Evolutionary conservation across 306 rosid species (phyloP), one percentile per base, ranked within the genome.

Genomic region (Bauhinia variegata): DNA sequence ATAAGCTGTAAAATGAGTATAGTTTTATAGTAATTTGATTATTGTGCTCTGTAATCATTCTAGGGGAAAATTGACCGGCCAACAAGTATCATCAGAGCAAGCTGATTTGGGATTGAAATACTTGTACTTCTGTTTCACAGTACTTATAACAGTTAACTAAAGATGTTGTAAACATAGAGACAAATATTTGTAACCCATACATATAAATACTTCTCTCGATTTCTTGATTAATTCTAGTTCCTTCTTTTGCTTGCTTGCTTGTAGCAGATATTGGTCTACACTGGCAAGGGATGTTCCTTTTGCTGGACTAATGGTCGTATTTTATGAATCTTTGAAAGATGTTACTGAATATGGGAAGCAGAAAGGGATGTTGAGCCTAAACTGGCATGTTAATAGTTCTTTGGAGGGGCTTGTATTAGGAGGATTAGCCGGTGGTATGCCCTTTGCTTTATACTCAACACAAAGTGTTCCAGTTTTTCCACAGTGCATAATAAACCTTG

Each of bases 201-300:
- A 5, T 44, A 13, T 18, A 11, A 10, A 11, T 38, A 4, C 6
- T 23, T 42, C 38, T 18, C 79, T 57, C 49, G 9, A 18, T 53
- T 71, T 67, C 44, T 50, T 68, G 50, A 50, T 44, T 54, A 54
- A 16, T 41, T 63, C 42, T 67, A 59, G 58, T 47, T 39, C 62
- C 62, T 36, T 68, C 32, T 43, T 79, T 77, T 65, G 73, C 46
- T 63, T 84, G 73, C 46, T 63, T 84, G 70, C 39, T 49, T 80
- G 42, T 49, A 65, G 51, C 83, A 91, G 97, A 66, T 91, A 84
- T 56, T 83, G 89, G 84, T 86, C 93, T 50, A 91, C 96, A 12
- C 83, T 91, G 28, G 97, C 96, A 62, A 83, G 97, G 82, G 97
- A 91, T 75, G 89, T 91, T 72, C 97, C 97, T 30, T 91, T 88